Evolutionary conservation across 768 basidiomycete genomes (phyloP).

Genomic region (Astraeus odoratus): DNA sequence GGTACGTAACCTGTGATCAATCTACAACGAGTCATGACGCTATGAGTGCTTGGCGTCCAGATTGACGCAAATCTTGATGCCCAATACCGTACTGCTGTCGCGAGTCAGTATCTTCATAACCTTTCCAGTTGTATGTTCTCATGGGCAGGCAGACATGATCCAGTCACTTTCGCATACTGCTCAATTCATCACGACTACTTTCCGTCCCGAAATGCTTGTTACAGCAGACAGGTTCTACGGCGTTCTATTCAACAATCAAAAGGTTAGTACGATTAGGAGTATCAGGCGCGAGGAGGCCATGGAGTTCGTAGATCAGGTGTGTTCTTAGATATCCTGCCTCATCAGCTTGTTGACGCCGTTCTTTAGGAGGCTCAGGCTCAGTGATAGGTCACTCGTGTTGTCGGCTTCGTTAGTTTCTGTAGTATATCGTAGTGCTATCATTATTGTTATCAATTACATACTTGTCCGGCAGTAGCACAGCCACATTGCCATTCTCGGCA

Average conservation of each 20-base stretch:
- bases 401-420: background rate
- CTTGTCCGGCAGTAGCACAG: conserved; percentile 9
- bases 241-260: conserved; percentile 92
- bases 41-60: conserved; percentile 26
- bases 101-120: conserved; percentile 48
- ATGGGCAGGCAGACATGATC: conserved; percentile 57
- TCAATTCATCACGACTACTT: conserved; percentile 98
- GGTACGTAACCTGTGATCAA: conserved; percentile 30
- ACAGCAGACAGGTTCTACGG: conserved; percentile 97
- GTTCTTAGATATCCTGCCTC: conserved; percentile 12
- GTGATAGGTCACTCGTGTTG: conserved; percentile 11
- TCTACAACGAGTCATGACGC: background rate
- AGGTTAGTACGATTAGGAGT: conserved; percentile 81
- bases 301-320: conserved; percentile 88
- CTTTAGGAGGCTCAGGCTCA: conserved; percentile 45
- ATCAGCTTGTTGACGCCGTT: conserved; percentile 1
- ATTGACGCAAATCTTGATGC: conserved; percentile 98
- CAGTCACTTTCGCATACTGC: conserved; percentile 79
- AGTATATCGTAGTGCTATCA: conserved; percentile 8
- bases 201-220: conserved; percentile 94
- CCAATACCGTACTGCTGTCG: conserved; percentile 95
- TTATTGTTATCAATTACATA: conserved; percentile 12
- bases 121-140: background rate
- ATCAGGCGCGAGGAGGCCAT: conserved; percentile 89
- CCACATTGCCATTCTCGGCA: conserved; percentile 18